Conservation (phyloP, 1,284 basidiomycete genomes). For the Pseudozyma sp. region DNA sequence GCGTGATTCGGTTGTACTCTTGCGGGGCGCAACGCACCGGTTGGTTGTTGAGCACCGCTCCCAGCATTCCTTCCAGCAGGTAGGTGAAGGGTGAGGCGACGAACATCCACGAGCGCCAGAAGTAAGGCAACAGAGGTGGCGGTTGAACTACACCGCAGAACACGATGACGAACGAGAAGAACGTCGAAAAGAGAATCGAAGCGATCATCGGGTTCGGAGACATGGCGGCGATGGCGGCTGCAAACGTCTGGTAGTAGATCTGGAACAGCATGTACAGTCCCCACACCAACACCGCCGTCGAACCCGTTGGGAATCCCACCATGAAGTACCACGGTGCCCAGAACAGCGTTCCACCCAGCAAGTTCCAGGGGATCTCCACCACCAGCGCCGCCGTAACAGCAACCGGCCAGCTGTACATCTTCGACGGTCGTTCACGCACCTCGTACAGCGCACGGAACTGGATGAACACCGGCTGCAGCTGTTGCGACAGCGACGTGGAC, state of each 20-base stretch:
- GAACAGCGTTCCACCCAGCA: conserved; percentile 60
- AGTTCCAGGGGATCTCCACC: conserved; percentile 68
- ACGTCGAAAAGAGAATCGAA: conserved; percentile 75
- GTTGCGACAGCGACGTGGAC: conserved; percentile 62
- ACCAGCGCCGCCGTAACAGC: conserved; percentile 71
- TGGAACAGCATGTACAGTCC: conserved; percentile 60
- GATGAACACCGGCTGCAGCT: conserved; percentile 71
- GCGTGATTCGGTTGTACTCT: conserved; percentile 70
- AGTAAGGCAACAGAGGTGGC: conserved; percentile 55
- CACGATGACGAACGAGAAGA: conserved; percentile 76
- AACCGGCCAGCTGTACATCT: conserved; percentile 85
- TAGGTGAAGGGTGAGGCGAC: conserved; percentile 79
- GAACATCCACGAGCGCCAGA: conserved; percentile 68
- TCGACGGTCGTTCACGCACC: conserved; percentile 78
- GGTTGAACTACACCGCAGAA: conserved; percentile 73
- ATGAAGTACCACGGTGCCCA: conserved; percentile 62
- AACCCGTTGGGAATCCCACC: conserved; percentile 41
- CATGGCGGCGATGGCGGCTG: conserved; percentile 77
- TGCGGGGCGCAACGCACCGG: conserved; percentile 69
- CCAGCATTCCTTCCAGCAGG: conserved; percentile 70
- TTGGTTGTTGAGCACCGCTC: conserved; percentile 66
- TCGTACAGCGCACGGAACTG: conserved; percentile 76
- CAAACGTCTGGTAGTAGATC: conserved; percentile 74
- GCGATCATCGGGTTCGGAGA: conserved; percentile 77
- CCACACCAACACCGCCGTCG: conserved; percentile 49